Conservation (phyloP, 495 filamentous ascomycete genomes). For the Penicillium diatomitis region DNA sequence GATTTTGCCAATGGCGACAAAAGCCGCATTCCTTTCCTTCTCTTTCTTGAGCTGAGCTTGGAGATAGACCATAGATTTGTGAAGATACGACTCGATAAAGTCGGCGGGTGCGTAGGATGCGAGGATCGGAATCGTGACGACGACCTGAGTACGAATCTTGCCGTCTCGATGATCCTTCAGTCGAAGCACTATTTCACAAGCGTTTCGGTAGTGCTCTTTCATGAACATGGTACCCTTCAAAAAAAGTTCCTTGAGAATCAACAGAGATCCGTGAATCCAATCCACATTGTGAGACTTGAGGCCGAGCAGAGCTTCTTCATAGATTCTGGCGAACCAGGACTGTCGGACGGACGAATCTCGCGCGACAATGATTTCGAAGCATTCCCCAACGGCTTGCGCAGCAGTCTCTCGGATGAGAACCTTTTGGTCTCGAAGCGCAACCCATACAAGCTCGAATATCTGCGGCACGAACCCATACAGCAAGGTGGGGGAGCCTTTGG, state of each 20-base stretch:
- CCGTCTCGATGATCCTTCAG: constrained; percentile 86
- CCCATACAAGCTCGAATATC: constrained; percentile 92
- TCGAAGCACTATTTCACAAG: constrained; percentile 81
- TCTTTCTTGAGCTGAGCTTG: constrained; percentile 93
- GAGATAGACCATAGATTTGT: constrained; percentile 94
- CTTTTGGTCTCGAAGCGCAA: constrained; percentile 79
- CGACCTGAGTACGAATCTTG: constrained; percentile 78
- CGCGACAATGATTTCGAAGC: constrained; percentile 86
- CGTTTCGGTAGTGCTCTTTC: constrained; percentile 77
- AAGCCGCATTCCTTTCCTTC: constrained; percentile 84
- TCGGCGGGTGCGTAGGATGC: constrained; percentile 84
- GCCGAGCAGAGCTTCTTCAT: constrained; percentile 69
- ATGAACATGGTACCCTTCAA: constrained; percentile 97
- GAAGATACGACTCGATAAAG: constrained; percentile 73
- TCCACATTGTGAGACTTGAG: constrained; percentile 74
- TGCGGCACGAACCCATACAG: constrained; percentile 86
- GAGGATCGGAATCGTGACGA: constrained; percentile 83
- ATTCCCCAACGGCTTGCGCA: constrained; percentile 81
- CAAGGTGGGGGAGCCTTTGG: constrained; percentile 81
- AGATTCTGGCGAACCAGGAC: constrained; percentile 78
- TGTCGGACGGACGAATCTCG: constrained; percentile 78
- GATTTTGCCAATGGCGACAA: constrained; percentile 89
- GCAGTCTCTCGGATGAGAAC: constrained; percentile 86
- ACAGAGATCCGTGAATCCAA: constrained; percentile 79
- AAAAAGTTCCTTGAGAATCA: constrained; percentile 84